Evolutionary conservation across 139 green algal genomes (phyloP).

Genomic region (Asterochloris sp.): DNA sequence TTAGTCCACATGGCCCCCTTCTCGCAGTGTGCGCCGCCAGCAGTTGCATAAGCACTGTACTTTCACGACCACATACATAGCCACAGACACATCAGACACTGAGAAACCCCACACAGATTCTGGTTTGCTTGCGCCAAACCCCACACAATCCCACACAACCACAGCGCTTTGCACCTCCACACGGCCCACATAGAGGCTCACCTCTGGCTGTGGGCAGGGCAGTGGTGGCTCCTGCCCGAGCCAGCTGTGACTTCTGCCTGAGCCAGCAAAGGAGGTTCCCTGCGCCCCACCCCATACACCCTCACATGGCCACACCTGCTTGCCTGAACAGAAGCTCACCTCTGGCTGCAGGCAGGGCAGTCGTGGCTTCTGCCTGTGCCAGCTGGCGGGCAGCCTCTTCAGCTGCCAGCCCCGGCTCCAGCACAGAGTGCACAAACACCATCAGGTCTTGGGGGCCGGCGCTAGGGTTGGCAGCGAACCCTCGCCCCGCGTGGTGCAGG

Average conservation of each 20-base stretch:
- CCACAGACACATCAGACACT: no score
- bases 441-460: constrained; percentile 50
- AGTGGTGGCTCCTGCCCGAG: constrained; percentile 5
- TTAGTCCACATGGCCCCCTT: no score
- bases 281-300: no score
- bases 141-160: no score
- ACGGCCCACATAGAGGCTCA: constrained; percentile 20
- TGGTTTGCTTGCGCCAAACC: no score
- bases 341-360: not conserved
- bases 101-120: no score
- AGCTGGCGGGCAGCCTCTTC: constrained; percentile 10
- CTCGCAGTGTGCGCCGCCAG: no score
- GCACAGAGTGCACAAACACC: constrained; percentile 47
- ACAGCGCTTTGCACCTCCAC: no score
- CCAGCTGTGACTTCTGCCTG: not conserved
- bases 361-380: constrained; percentile 9
- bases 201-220: not conserved
- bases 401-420: constrained; percentile 37
- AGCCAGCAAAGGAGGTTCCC: no score
- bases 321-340: constrained; percentile 19
- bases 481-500: constrained; percentile 59
- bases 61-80: no score
- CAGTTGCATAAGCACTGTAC: no score
- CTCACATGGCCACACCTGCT: not conserved
- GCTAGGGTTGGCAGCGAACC: constrained; percentile 68